These are phyloP conservation scores for Tephrocybe rancida DNA, from an alignment of 768 basidiomycete species.

Conservation along the genomic window DNA sequence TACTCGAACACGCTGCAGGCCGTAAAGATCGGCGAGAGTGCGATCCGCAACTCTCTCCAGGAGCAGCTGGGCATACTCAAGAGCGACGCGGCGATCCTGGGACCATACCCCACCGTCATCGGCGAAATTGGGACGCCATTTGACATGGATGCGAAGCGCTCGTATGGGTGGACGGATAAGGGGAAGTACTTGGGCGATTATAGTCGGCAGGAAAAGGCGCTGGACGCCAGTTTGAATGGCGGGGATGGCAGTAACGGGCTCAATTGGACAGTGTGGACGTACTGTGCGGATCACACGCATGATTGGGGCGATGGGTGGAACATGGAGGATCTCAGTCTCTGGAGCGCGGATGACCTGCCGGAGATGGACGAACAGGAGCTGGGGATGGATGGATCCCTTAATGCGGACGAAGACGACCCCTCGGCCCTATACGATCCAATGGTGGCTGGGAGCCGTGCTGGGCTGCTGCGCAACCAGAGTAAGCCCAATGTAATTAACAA, in stretches of 20 bases:
- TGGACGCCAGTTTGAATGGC: slow-evolving; percentile 82
- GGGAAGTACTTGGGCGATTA: slow-evolving; percentile 79
- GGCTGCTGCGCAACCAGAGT: slow-evolving; percentile 34
- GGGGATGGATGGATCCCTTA: slow-evolving; percentile 13
- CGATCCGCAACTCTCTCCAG: slow-evolving; percentile 80
- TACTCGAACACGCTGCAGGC: slow-evolving; percentile 70
- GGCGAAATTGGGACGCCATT: slow-evolving; percentile 96
- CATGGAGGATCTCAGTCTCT: slow-evolving; percentile 91
- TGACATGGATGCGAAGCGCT: slow-evolving; percentile 87
- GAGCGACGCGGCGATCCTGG: slow-evolving; percentile 68
- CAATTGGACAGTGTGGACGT: slow-evolving; percentile 89
- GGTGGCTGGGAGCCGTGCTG: slow-evolving; percentile 39
- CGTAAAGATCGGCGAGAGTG: slow-evolving; percentile 78
- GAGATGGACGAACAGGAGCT: slow-evolving; percentile 21
- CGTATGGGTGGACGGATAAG: slow-evolving; percentile 79
- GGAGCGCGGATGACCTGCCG: slow-evolving; percentile 74
- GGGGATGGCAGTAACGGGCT: slow-evolving; percentile 76
- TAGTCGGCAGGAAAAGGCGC: slow-evolving; percentile 74
- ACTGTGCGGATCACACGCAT: slow-evolving; percentile 81
- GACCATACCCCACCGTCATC: slow-evolving; percentile 83
- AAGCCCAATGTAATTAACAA: neutral
- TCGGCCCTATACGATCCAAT: slow-evolving; percentile 18
- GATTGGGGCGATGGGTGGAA: slow-evolving; percentile 98
- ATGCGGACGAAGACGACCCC: slow-evolving; percentile 17
- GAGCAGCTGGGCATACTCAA: slow-evolving; percentile 83